Conservation (phyloP, 345 rosid species). For the Psidium guajava region DNA sequence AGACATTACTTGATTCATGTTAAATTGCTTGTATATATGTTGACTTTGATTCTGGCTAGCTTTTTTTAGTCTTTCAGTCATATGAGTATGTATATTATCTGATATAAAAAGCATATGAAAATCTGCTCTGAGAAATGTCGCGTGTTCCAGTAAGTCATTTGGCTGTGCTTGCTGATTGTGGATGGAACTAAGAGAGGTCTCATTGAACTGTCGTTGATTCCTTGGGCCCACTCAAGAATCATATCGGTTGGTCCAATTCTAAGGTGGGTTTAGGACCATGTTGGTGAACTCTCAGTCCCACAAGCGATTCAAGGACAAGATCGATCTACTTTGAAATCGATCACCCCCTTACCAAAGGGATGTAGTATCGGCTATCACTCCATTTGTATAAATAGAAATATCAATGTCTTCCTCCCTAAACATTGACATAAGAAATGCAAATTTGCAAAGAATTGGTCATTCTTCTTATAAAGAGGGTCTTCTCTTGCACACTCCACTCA, state of each 20-base stretch:
- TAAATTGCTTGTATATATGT: neutral
- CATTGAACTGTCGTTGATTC: accelerated
- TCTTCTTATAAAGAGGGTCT: neutral
- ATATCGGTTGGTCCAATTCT: accelerated
- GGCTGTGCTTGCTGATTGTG: neutral
- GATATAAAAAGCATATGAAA: neutral
- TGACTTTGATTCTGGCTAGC: no score
- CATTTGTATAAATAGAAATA: no score
- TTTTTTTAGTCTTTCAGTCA: neutral
- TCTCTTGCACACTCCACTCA: neutral
- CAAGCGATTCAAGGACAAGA: neutral
- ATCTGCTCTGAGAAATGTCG: neutral
- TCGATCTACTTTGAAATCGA: accelerated
- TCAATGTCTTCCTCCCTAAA: neutral
- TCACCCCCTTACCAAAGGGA: accelerated
- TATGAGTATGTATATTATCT: neutral
- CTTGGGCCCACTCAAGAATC: no score
- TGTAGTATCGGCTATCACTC: neutral
- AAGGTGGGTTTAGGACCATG: neutral
- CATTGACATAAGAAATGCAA: no score
- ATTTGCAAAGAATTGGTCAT: no score
- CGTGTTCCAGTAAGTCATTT: neutral
- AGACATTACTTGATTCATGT: neutral
- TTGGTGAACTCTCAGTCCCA: neutral
- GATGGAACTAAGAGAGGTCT: neutral